Base-by-base conservation (phyloP, 495 filamentous ascomycete species). In the Penicillium steckii region DNA sequence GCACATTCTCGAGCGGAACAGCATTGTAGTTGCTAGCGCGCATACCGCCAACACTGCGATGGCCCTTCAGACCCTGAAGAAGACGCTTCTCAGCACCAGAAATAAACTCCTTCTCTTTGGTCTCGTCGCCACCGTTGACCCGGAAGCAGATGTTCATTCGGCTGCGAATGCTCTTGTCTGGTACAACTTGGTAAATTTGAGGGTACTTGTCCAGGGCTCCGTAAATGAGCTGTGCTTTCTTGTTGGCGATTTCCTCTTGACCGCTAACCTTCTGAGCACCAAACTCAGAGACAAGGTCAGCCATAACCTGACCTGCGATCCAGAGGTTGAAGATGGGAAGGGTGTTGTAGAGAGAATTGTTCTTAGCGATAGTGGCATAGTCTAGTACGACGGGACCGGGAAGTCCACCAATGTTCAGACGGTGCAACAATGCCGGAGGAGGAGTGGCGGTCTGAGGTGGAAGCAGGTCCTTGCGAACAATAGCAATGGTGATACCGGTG, bases 111-210 rank as follows among this genome's bases (percentile, higher is more conserved):
- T 91, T 91, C 69, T 97, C 77, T 61, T 85, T 75, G 30, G 79
- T 83, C 40, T 80, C 77, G 65, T 81, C 67, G 22, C 74, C 74
- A 19, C 69, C 67, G 57, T 65, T 19, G 3, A 93, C 81, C 18
- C 91, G 78, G 76, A 94, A 94, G 75, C 91, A 96, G 41, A 96
- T 84, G 68, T 97, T 96, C 89, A 96, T 96, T 33, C 90, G 74
- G 50, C 87, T 91, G 38, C 92, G 84, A 7, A 82, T 84, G 42
- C 69, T 72, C 71, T 85, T 87, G 53, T 85, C 78, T 0, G 89
- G 86, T 4, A 96, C 87, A 18, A 95, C 79, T 35, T 69, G 72
- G 70, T 91, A 95, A 21, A 84, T 73, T 0, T 81, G 66, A 0
- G 85, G 82, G 63, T 87, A 75, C n/a, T 76, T 79, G 54, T 94